Conservation (phyloP, 768 basidiomycete genomes). For the Tulasnella sp. region DNA sequence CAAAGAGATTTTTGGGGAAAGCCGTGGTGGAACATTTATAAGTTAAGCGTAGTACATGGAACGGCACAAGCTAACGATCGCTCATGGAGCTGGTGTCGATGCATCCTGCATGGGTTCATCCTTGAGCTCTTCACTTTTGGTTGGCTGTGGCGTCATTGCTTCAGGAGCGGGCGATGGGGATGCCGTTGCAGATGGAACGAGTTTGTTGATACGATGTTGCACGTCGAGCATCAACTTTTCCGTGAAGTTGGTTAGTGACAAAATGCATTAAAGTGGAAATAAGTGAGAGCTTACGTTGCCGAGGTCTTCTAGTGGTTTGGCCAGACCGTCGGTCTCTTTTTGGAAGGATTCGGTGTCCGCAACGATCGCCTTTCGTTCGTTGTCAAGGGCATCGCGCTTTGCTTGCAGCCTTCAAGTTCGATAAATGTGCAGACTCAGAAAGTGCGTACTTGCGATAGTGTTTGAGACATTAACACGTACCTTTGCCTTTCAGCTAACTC, state of each 20-base stretch:
- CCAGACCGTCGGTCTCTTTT: constrained; percentile 44
- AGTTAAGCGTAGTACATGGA: background rate
- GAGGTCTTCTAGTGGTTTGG: constrained; percentile 1
- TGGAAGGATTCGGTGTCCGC: constrained; percentile 69
- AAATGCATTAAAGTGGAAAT: background rate
- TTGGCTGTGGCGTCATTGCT: background rate
- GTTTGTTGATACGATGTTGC: background rate
- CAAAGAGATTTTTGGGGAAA: no score
- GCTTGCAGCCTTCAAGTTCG: constrained; percentile 47
- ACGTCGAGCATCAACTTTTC: background rate
- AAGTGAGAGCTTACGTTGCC: background rate
- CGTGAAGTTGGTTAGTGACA: background rate
- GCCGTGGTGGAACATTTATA: background rate
- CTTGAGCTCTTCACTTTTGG: background rate
- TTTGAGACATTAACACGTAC: constrained; percentile 31
- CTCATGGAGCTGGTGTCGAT: background rate
- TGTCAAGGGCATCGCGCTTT: constrained; percentile 51
- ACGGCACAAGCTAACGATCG: background rate
- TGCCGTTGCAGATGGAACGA: background rate
- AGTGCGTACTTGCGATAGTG: background rate
- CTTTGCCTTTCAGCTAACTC: constrained; percentile 82
- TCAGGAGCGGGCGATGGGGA: background rate
- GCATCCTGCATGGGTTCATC: background rate
- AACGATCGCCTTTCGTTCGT: constrained; percentile 66
- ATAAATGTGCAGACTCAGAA: background rate